Percentiles rank a stretch among this genome's conserved stretches.
Conservation (phyloP, 2,329 filamentous ascomycete genomes). For the Penicillium hesseltinei region DNA sequence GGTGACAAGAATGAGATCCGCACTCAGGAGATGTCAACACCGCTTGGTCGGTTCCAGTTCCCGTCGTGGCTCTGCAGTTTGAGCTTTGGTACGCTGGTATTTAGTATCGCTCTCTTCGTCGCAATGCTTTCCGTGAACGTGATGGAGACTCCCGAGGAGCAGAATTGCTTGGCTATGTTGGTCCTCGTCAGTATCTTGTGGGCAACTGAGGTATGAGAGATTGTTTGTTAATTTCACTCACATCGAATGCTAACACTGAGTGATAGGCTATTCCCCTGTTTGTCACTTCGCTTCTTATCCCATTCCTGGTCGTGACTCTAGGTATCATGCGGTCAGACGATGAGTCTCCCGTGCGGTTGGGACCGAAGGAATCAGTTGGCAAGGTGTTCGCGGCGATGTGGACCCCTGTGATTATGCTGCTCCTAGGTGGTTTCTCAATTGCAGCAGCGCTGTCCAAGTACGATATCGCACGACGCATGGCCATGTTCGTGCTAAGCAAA, state of each 20-base stretch:
- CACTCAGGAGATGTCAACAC: slow-evolving; percentile 72
- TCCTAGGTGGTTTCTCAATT: slow-evolving; percentile 93
- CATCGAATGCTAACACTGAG: slow-evolving; percentile 6
- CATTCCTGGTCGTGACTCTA: slow-evolving; percentile 86
- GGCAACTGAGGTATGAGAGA: slow-evolving; percentile 77
- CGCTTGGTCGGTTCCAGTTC: slow-evolving; percentile 71
- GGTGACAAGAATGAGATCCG: slow-evolving; percentile 72
- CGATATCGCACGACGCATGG: slow-evolving; percentile 95
- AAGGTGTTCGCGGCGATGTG: slow-evolving; percentile 96
- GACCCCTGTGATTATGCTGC: slow-evolving; percentile 98
- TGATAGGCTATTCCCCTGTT: slow-evolving; percentile 86
- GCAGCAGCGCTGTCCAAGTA: slow-evolving; percentile 95
- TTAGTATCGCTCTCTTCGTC: slow-evolving; percentile 70
- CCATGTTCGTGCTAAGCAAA: slow-evolving; percentile 93
- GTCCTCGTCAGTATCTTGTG: slow-evolving; percentile 91
- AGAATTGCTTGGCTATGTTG: slow-evolving; percentile 92
- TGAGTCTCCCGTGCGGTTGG: slow-evolving; percentile 66
- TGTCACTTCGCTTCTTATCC: slow-evolving; percentile 89
- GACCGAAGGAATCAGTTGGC: slow-evolving; percentile 74
- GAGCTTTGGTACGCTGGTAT: slow-evolving; percentile 73
- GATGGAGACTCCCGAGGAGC: slow-evolving; percentile 83
- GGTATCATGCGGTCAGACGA: slow-evolving; percentile 78
- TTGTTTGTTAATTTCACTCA: neutral
- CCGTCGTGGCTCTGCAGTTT: slow-evolving; percentile 82
- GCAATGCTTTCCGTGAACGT: slow-evolving; percentile 73